Conservation (phyloP, 805 yeast species). For the Candida endomychidarum region DNA sequence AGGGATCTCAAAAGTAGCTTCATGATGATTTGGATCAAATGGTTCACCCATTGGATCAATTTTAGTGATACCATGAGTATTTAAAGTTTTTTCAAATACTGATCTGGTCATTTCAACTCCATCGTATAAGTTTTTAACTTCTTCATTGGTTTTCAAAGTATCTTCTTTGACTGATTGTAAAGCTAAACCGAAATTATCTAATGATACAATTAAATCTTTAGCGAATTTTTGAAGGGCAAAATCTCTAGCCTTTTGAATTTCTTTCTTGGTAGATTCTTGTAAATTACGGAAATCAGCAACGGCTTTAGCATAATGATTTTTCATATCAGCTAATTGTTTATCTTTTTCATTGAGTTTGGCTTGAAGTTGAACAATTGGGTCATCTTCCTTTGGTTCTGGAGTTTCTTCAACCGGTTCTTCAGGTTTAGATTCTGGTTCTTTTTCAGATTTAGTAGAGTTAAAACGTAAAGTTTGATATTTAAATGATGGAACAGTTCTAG, state of each 20-base stretch:
- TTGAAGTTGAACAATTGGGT: slow-evolving; percentile 38
- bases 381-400: slow-evolving; percentile 14
- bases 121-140: slow-evolving; percentile 72
- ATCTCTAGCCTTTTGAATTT: slow-evolving; percentile 81
- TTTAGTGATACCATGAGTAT: slow-evolving; percentile 76
- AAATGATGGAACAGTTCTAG: not conserved
- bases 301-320: slow-evolving; percentile 78
- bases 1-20: slow-evolving; percentile 86
- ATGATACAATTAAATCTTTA: slow-evolving; percentile 81
- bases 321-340: slow-evolving; percentile 76
- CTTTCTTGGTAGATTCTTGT: slow-evolving; percentile 87
- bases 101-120: slow-evolving; percentile 90
- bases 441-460: slow-evolving; percentile 1
- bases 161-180: slow-evolving; percentile 68
- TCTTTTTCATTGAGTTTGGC: slow-evolving; percentile 58
- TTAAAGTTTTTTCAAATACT: slow-evolving; percentile 80
- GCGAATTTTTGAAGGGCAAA: slow-evolving; percentile 92
- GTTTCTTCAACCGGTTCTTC: slow-evolving; percentile 16
- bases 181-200: slow-evolving; percentile 89
- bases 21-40: slow-evolving; percentile 90
- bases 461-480: slow-evolving; percentile 1
- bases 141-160: slow-evolving; percentile 55
- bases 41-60: slow-evolving; percentile 80
- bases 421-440: slow-evolving; percentile 10
- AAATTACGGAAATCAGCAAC: slow-evolving; percentile 91